Evolutionary conservation across 2,329 filamentous ascomycete genomes (phyloP), one percentile per base, ranked within the genome.

Genomic region (Sclerotinia subarctica): DNA sequence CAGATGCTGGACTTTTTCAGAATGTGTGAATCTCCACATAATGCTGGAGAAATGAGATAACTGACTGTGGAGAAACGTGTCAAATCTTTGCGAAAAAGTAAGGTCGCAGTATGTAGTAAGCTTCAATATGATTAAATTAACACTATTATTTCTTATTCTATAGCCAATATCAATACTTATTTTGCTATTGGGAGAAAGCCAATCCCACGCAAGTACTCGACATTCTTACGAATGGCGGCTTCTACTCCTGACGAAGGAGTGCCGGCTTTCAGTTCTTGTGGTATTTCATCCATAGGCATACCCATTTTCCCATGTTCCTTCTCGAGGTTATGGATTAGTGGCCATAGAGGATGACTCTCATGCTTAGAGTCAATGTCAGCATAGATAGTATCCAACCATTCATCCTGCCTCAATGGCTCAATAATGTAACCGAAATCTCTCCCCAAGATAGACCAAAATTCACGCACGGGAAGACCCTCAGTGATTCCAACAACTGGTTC

Each of bases 271-370:
- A 54, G 13, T 1, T 51, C 65, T 24, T 53, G 24, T 35, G 47
- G 47, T 24, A 63, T 46, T 54, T 67, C 24, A 52, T 63, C 13
- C 15, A 67, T 24, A 46, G 49, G 65, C 46, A 67, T 26, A 6
- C 65, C 65, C 24, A 67, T 46, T 51, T 60, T 67, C 3, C 65
- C 65, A 26, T 63, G 57, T 21, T 63, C 65, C 19, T 67, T 63
- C 15, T 67, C 65, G 2, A 67, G 21, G n/a, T 42, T 67, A 29
- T 63, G 57, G 76, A 78, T 52, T 6, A 67, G 56, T 26, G 64
- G 56, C 29, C 54, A 60, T 29, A 67, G 46, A 19, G 64, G 32
- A 44, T 67, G 64, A 5, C 24, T 52, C 6, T 67, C 64, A 15
- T 51, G 15, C 19, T 62, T 62, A 6, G 64, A 35, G 42, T 60